phyloP scores from a whole-genome alignment of 2,329 filamentous ascomycete genomes.

The Cladosporium sp. region DNA sequence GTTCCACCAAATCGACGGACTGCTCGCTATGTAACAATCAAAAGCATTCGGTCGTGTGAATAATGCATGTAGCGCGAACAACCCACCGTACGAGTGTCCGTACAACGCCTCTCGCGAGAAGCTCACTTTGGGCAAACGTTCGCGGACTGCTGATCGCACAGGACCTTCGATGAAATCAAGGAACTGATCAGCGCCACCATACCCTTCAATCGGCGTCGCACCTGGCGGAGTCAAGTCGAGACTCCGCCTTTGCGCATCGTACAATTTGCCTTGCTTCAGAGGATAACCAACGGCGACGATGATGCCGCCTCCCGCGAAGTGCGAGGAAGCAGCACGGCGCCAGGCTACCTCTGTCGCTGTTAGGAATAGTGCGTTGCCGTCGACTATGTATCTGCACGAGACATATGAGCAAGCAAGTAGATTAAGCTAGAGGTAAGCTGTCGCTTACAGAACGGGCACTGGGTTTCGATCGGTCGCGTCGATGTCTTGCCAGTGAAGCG shows the following conservation, averaged over 20 bases:
- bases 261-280: conserved; percentile 17
- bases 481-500: conserved; percentile 20
- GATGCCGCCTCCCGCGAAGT: conserved; percentile 21
- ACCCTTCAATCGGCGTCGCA: conserved; percentile 35
- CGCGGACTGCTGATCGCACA: conserved; percentile 30
- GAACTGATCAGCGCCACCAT: conserved; percentile 39
- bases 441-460: conserved; percentile 19
- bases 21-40: conserved; percentile 43
- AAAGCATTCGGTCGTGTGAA: conserved; percentile 41
- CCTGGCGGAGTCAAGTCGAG: conserved; percentile 19
- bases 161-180: conserved; percentile 41
- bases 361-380: conserved; percentile 29
- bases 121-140: conserved; percentile 27
- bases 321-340: conserved; percentile 16
- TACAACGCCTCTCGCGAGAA: conserved; percentile 42
- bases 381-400: conserved; percentile 24
- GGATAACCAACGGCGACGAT: conserved; percentile 28
- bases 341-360: conserved; percentile 26
- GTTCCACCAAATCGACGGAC: conserved; percentile 49
- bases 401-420: not conserved
- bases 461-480: conserved; percentile 5
- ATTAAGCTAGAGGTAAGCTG: not conserved
- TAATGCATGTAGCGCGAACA: conserved; percentile 46
- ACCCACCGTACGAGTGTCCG: conserved; percentile 49
- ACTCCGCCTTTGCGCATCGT: conserved; percentile 17